Conservation (phyloP, 441 rosid species). For the Isatis lusitanica region DNA sequence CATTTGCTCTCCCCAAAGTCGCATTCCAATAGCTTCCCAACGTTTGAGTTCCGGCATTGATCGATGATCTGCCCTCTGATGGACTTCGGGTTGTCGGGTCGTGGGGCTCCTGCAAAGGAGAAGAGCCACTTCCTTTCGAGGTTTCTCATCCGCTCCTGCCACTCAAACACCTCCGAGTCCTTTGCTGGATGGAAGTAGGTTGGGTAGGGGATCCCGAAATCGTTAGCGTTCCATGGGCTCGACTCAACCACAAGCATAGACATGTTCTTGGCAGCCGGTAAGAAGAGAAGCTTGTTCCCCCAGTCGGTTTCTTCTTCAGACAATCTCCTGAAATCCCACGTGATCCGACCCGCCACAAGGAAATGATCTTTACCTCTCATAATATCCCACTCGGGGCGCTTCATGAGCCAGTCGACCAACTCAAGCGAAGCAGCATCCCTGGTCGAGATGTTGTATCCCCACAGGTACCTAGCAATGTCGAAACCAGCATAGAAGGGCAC, state of each 20-base stretch:
- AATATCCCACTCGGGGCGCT: slow-evolving; percentile 87
- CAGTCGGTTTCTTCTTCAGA: slow-evolving; percentile 73
- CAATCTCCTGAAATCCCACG: slow-evolving; percentile 96
- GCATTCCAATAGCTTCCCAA: slow-evolving; percentile 82
- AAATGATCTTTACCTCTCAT: slow-evolving; percentile 96
- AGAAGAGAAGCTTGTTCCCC: slow-evolving; percentile 93
- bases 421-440: slow-evolving; percentile 95
- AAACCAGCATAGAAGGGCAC: slow-evolving; percentile 98
- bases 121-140: slow-evolving; percentile 92
- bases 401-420: slow-evolving; percentile 87
- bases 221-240: slow-evolving; percentile 97
- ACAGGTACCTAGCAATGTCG: slow-evolving; percentile 83
- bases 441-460: slow-evolving; percentile 76
- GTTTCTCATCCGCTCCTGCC: slow-evolving; percentile 94
- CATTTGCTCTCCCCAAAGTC: slow-evolving; percentile 98
- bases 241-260: slow-evolving; percentile 99
- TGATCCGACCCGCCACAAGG: slow-evolving; percentile 93
- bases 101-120: slow-evolving; percentile 97
- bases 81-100: slow-evolving; percentile 76
- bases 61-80: slow-evolving; percentile 91
- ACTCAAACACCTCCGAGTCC: slow-evolving; percentile 79
- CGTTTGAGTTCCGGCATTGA: slow-evolving; percentile 66
- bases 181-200: slow-evolving; percentile 94
- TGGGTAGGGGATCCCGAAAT: slow-evolving; percentile 93
- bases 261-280: slow-evolving; percentile 94